Percentiles rank a stretch among this genome's conserved stretches.
Evolutionary conservation across 2,329 filamentous ascomycete species (phyloP).

Genomic region (Ophiostoma tasmaniense): DNA sequence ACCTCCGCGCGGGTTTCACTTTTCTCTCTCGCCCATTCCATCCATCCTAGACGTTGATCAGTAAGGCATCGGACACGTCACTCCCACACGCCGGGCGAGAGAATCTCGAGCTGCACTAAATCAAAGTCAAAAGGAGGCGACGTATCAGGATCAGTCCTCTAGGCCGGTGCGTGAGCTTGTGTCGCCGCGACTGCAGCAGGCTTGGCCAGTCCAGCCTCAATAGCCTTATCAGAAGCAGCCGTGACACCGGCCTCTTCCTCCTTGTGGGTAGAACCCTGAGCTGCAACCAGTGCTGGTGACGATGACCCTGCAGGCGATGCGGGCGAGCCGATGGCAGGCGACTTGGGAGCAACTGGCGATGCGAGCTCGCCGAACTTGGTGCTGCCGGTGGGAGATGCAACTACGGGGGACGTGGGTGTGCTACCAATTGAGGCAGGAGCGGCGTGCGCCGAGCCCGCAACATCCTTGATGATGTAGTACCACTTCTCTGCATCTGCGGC

Average conservation of each 20-base stretch:
- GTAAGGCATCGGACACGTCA: not conserved
- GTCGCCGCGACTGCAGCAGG: not conserved
- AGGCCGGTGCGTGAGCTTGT: not conserved
- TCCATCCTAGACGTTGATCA: not conserved
- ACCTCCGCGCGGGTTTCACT: not conserved
- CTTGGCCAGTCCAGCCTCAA: conserved; percentile 5
- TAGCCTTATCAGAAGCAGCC: conserved; percentile 19
- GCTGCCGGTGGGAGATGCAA: conserved; percentile 21
- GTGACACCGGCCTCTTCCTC: conserved; percentile 42
- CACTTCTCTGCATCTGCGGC: conserved; percentile 73
- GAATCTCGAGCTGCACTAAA: not conserved
- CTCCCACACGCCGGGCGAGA: conserved; percentile 4
- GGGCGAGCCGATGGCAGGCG: not conserved
- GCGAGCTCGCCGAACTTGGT: not conserved
- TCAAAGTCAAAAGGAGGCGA: not conserved
- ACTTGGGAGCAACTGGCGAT: conserved; percentile 2
- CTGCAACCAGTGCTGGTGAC: not conserved
- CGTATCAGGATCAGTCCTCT: not conserved
- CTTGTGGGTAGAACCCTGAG: conserved; percentile 25
- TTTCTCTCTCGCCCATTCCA: not conserved
- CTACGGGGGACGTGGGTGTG: conserved; percentile 28
- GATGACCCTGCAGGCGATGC: not conserved
- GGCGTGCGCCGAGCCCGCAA: conserved; percentile 44
- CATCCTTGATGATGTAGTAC: conserved; percentile 62
- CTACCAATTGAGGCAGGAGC: conserved; percentile 20